Evolutionary conservation across 768 basidiomycete species (phyloP).

Genomic region (Naganishia vishniacii): DNA sequence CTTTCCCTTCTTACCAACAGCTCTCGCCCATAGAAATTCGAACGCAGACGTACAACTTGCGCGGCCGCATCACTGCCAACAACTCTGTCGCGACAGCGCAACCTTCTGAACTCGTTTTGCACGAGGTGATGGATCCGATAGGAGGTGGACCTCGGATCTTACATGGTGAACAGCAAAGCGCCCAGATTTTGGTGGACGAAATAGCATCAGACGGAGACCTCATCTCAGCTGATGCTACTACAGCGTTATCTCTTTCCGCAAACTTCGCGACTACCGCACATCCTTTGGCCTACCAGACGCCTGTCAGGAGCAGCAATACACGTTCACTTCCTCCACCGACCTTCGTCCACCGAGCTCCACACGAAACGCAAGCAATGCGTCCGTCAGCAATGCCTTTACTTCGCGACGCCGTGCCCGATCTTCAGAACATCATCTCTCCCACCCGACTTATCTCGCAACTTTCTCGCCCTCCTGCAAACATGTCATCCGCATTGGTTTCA

Average conservation of each 20-base stretch:
- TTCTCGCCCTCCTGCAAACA: no score
- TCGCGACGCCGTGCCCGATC: no score
- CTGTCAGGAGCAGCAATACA: background rate
- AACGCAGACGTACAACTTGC: slow-evolving; percentile 9
- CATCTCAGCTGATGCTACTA: background rate
- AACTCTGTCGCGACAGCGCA: background rate
- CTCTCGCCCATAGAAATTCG: background rate
- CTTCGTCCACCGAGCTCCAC: no score
- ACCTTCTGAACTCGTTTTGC: background rate
- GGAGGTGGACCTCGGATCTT: background rate
- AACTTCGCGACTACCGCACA: background rate
- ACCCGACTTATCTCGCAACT: no score
- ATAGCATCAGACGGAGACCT: background rate
- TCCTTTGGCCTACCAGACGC: slow-evolving; percentile 3
- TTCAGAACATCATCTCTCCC: no score
- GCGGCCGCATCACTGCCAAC: background rate
- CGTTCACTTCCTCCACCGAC: background rate
- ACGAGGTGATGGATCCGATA: background rate
- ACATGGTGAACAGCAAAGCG: background rate
- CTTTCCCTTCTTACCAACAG: background rate
- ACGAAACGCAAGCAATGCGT: no score
- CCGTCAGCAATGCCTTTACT: no score
- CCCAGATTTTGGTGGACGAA: background rate
- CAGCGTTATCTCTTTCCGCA: background rate
- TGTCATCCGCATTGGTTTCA: no score